A percentile compares a stretch with the other conserved stretches of the same genome.
These are phyloP conservation scores for Diaporthe batatas DNA, from an alignment of 2,329 filamentous ascomycete genomes.

Conservation along the genomic window DNA sequence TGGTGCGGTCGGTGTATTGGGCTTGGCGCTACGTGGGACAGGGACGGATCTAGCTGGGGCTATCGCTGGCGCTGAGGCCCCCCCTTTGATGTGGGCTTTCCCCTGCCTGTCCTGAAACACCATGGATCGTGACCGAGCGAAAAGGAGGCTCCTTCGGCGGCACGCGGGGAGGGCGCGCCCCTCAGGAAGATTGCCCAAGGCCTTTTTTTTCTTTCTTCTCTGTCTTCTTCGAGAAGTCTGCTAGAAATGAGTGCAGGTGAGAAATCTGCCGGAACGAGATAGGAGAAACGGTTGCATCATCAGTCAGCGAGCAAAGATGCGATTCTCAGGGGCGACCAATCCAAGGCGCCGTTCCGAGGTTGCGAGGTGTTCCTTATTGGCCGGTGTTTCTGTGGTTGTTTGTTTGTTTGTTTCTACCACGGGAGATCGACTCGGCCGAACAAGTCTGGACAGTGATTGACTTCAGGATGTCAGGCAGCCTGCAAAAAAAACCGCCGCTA, in stretches of 20 bases:
- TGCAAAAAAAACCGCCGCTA: no score
- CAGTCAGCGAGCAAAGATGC: not conserved
- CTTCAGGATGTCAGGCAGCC: conserved; percentile 1
- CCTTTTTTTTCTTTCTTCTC: not conserved
- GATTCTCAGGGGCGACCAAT: not conserved
- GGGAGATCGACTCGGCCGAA: conserved; percentile 32
- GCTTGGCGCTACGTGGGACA: conserved; percentile 25
- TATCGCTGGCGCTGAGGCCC: conserved; percentile 1
- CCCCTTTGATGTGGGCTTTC: conserved; percentile 23
- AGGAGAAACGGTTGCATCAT: not conserved
- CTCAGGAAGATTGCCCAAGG: conserved; percentile 10
- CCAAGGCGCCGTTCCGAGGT: no score
- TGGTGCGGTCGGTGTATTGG: conserved; percentile 13
- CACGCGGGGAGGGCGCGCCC: conserved; percentile 12
- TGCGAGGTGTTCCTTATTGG: not conserved
- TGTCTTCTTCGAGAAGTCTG: conserved; percentile 1
- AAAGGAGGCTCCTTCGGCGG: conserved; percentile 40
- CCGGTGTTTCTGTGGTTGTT: not conserved
- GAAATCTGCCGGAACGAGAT: not conserved
- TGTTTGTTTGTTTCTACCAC: conserved; percentile 6
- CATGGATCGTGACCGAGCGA: conserved; percentile 36
- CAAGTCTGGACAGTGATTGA: not conserved
- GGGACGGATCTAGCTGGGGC: conserved; percentile 13
- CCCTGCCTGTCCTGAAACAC: conserved; percentile 39
- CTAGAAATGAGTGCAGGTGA: not conserved